phyloP scores from a whole-genome alignment of 2,329 filamentous ascomycete species.

The Ascocoryne sarcoides region DNA sequence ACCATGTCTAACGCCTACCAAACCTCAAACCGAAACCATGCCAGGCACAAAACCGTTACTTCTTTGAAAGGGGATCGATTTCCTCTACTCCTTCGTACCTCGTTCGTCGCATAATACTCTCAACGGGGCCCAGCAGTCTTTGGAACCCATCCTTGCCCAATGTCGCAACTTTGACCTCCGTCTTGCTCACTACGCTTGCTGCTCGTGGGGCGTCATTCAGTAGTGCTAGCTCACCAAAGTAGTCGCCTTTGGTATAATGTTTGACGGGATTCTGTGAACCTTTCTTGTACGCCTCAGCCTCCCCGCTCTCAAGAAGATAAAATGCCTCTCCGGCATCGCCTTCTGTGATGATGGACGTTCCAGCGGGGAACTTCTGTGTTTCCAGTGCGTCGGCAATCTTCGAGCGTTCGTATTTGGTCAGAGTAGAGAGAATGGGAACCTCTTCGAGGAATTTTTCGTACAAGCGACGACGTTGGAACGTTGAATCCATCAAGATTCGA shows the following conservation, averaged over 20 bases:
- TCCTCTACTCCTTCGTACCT: slow-evolving; percentile 56
- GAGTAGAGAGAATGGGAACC: slow-evolving; percentile 71
- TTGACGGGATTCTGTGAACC: slow-evolving; percentile 63
- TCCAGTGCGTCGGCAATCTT: slow-evolving; percentile 97
- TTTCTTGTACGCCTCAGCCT: slow-evolving; percentile 80
- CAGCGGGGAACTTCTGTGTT: slow-evolving; percentile 73
- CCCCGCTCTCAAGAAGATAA: slow-evolving; percentile 80
- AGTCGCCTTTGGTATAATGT: slow-evolving; percentile 83
- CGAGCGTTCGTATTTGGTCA: slow-evolving; percentile 87
- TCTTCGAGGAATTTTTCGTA: slow-evolving; percentile 96
- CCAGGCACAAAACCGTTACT: slow-evolving; percentile 16
- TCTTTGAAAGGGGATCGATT: slow-evolving; percentile 53
- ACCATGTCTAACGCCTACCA: slow-evolving; percentile 24
- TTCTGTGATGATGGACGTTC: slow-evolving; percentile 79
- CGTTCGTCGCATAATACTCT: slow-evolving; percentile 81
- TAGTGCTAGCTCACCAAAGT: slow-evolving; percentile 91
- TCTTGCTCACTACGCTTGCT: slow-evolving; percentile 74
- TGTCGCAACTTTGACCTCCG: slow-evolving; percentile 86
- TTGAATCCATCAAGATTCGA: slow-evolving; percentile 95
- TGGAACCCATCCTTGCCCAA: slow-evolving; percentile 94
- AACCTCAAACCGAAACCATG: slow-evolving; percentile 12
- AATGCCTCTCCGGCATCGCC: slow-evolving; percentile 89
- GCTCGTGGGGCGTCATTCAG: slow-evolving; percentile 90
- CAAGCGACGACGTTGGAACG: slow-evolving; percentile 90
- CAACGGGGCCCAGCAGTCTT: slow-evolving; percentile 81